These are phyloP conservation scores for Sporobolomyces pararoseus DNA, from an alignment of 768 basidiomycete species.

Conservation along the genomic window DNA sequence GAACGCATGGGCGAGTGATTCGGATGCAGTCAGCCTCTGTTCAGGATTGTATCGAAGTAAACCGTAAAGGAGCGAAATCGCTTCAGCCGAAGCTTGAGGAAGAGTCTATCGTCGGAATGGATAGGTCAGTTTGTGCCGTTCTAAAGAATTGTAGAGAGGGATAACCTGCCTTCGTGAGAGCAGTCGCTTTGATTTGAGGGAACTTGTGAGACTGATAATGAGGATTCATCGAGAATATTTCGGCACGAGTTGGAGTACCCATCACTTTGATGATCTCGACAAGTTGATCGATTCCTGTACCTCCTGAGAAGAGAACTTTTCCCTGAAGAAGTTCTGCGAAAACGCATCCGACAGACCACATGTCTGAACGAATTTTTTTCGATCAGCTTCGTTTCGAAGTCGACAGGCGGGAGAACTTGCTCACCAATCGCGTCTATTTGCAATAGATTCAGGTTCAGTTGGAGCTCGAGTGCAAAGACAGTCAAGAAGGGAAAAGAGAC, in stretches of 20 bases:
- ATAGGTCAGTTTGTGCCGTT: neutral
- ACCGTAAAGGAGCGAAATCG: slow-evolving; percentile 86
- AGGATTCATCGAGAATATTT: slow-evolving; percentile 99
- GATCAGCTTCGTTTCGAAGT: too few species aligned
- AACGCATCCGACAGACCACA: slow-evolving; percentile 99
- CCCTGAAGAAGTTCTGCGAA: slow-evolving; percentile 99
- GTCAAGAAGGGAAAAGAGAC: slow-evolving; percentile 55
- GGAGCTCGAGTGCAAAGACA: too few species aligned
- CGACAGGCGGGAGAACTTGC: neutral
- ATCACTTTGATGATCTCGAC: slow-evolving; percentile 99
- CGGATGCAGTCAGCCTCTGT: slow-evolving; percentile 75
- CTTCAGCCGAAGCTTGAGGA: slow-evolving; percentile 87
- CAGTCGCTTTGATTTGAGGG: slow-evolving; percentile 86
- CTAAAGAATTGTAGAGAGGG: neutral
- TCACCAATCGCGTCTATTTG: neutral
- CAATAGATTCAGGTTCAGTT: too few species aligned
- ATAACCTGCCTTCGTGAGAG: neutral
- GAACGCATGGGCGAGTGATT: slow-evolving; percentile 73
- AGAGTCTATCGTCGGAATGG: slow-evolving; percentile 58
- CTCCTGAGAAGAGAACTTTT: slow-evolving; percentile 95
- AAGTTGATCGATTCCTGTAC: slow-evolving; percentile 91
- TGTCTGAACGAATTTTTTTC: slow-evolving; percentile 58
- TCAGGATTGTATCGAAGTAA: slow-evolving; percentile 91
- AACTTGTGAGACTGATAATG: slow-evolving; percentile 99
- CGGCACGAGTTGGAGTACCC: slow-evolving; percentile 91